These are phyloP conservation scores for Rosa lucieae DNA, from an alignment of 306 rosid genomes.

Conservation along the genomic window DNA sequence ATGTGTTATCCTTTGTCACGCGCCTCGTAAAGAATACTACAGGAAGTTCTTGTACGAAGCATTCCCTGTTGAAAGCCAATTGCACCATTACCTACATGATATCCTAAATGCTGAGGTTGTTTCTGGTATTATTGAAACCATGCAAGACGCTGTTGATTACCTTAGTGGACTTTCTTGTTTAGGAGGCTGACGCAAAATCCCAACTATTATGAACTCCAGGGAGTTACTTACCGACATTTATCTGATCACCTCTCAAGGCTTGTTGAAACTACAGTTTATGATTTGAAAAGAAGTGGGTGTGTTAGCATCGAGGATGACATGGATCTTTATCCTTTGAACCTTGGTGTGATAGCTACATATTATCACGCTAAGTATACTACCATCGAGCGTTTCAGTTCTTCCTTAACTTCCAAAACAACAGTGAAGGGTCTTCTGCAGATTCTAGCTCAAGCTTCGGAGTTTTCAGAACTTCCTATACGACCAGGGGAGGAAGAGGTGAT, in stretches of 20 bases:
- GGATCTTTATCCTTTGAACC: constrained; percentile 78
- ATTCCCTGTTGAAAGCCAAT: constrained; percentile 92
- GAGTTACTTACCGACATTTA: constrained; percentile 88
- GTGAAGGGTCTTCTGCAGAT: constrained; percentile 90
- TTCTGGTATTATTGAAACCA: constrained; percentile 77
- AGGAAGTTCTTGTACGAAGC: constrained; percentile 91
- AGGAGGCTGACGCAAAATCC: constrained; percentile 95
- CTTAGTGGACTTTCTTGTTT: constrained; percentile 95
- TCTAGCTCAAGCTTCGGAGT: constrained; percentile 82
- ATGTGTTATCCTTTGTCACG: constrained; percentile 89
- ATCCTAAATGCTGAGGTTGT: constrained; percentile 81
- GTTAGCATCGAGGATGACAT: constrained; percentile 62
- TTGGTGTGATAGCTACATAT: constrained; percentile 84
- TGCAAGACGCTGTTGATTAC: constrained; percentile 92
- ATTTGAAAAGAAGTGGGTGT: constrained; percentile 85
- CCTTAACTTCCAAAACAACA: constrained; percentile 77
- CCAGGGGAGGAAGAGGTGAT: constrained; percentile 90
- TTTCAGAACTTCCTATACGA: constrained; percentile 79
- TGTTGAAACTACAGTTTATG: constrained; percentile 70
- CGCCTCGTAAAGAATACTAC: constrained; percentile 87
- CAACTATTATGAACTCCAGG: constrained; percentile 89
- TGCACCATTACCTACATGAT: constrained; percentile 82
- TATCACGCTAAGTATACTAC: constrained; percentile 82
- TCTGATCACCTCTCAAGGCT: constrained; percentile 90
- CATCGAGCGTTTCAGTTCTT: constrained; percentile 80